These are phyloP conservation scores for Sporisorium reilianum DNA, from an alignment of 1,284 basidiomycete genomes.

Conservation along the genomic window DNA sequence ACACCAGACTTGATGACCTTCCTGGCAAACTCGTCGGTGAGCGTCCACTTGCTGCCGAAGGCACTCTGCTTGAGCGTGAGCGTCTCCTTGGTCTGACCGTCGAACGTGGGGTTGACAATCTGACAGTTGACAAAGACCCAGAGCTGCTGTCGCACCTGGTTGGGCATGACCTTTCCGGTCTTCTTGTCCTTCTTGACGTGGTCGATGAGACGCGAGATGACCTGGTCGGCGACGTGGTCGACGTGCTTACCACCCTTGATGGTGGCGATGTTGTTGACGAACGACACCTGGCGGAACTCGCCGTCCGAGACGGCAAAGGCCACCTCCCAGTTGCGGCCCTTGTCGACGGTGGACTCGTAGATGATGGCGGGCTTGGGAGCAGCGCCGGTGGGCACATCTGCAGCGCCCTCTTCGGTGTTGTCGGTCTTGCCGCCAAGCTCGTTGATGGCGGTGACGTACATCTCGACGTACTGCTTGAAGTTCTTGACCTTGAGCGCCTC, in stretches of 20 bases:
- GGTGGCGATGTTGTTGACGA: conserved; percentile 97
- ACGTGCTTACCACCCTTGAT: conserved; percentile 98
- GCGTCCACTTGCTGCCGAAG: conserved; percentile 87
- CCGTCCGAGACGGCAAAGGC: conserved; percentile 92
- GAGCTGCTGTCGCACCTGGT: conserved; percentile 96
- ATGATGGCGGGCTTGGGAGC: conserved; percentile 82
- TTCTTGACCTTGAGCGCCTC: conserved; percentile 91
- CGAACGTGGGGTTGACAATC: conserved; percentile 98
- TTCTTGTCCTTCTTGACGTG: conserved; percentile 91
- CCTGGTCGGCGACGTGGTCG: conserved; percentile 84
- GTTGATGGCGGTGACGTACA: conserved; percentile 76
- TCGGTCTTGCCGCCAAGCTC: conserved; percentile 65
- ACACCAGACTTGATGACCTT: conserved; percentile 92
- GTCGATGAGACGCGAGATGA: conserved; percentile 81
- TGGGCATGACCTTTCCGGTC: conserved; percentile 87
- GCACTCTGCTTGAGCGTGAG: conserved; percentile 88
- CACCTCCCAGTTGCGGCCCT: conserved; percentile 85
- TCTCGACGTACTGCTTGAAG: conserved; percentile 97
- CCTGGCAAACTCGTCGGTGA: conserved; percentile 95
- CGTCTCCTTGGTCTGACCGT: conserved; percentile 99
- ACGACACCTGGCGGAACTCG: conserved; percentile 87
- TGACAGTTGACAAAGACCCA: conserved; percentile 98
- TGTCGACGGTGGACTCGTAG: conserved; percentile 80
- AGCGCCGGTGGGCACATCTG: conserved; percentile 75
- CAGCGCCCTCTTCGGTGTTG: conserved; percentile 23